These are phyloP conservation scores for Lachnellula willkommii DNA, from an alignment of 2,329 filamentous ascomycete genomes.

Conservation along the genomic window DNA sequence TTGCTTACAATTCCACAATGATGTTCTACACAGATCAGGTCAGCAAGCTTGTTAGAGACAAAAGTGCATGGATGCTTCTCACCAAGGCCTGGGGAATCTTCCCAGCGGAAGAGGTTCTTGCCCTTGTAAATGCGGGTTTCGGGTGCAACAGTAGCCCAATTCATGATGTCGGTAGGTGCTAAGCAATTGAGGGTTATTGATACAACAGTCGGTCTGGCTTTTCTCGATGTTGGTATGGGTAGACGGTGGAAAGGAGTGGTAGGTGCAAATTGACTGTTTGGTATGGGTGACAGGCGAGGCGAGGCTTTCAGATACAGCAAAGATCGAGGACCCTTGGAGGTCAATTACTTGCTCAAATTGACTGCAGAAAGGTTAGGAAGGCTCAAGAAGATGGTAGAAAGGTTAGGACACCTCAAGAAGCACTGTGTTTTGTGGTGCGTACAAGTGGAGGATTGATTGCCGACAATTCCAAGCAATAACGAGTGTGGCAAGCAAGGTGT, in stretches of 20 bases:
- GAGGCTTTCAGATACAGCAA: neutral
- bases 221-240: no score
- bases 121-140: slow-evolving; percentile 28
- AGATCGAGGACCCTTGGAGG: neutral
- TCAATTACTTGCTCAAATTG: neutral
- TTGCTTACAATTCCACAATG: slow-evolving; percentile 25
- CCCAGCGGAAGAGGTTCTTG: slow-evolving; percentile 29
- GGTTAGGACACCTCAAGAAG: neutral
- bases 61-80: neutral
- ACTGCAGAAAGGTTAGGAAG: neutral
- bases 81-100: slow-evolving; percentile 30
- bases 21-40: slow-evolving; percentile 24
- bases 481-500: neutral
- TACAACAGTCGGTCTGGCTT: no score
- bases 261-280: neutral
- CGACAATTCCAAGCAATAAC: neutral
- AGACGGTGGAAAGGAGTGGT: neutral
- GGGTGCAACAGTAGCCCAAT: slow-evolving; percentile 25
- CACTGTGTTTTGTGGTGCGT: neutral
- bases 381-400: neutral
- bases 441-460: no score
- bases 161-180: slow-evolving; percentile 14
- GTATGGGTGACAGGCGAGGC: neutral
- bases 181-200: slow-evolving; percentile 1
- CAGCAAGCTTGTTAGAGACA: slow-evolving; percentile 2